These are phyloP conservation scores for Fraxinus ornus DNA, from an alignment of 305 asterid species.

Conservation along the genomic window DNA sequence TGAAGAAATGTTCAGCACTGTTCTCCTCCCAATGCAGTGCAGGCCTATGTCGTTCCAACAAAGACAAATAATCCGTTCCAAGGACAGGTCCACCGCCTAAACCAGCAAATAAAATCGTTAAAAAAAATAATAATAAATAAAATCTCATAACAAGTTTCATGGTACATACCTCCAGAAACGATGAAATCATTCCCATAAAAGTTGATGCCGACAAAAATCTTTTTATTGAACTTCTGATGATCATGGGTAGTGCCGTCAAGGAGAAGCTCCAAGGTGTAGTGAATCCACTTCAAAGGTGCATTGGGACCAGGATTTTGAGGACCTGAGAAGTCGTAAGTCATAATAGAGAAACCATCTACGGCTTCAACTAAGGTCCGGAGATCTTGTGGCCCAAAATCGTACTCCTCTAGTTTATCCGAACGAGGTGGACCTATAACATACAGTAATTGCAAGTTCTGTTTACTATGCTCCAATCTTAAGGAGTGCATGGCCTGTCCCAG, in stretches of 20 bases:
- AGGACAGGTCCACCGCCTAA: constrained; percentile 86
- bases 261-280: constrained; percentile 58
- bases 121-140: neutral
- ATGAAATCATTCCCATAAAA: constrained; percentile 90
- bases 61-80: constrained; percentile 70
- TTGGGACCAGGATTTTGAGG: constrained; percentile 98
- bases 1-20: constrained; percentile 86
- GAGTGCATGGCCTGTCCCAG: constrained; percentile 90
- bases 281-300: constrained; percentile 93
- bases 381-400: constrained; percentile 88
- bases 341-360: constrained; percentile 92
- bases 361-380: constrained; percentile 52
- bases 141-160: neutral
- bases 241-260: constrained; percentile 36
- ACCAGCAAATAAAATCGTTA: constrained; percentile 26
- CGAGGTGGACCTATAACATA: constrained; percentile 91
- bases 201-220: constrained; percentile 72
- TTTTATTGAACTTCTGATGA: constrained; percentile 43
- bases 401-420: constrained; percentile 58
- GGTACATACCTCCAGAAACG: constrained; percentile 69
- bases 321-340: constrained; percentile 95
- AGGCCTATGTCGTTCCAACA: constrained; percentile 81
- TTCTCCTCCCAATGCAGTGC: constrained; percentile 80
- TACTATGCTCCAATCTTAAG: constrained; percentile 37
- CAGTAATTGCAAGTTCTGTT: constrained; percentile 55